Evolutionary conservation across 164 flowering plant species (phyloP), one percentile per base, ranked within the genome.

Genomic region (Kingdonia uniflora): DNA sequence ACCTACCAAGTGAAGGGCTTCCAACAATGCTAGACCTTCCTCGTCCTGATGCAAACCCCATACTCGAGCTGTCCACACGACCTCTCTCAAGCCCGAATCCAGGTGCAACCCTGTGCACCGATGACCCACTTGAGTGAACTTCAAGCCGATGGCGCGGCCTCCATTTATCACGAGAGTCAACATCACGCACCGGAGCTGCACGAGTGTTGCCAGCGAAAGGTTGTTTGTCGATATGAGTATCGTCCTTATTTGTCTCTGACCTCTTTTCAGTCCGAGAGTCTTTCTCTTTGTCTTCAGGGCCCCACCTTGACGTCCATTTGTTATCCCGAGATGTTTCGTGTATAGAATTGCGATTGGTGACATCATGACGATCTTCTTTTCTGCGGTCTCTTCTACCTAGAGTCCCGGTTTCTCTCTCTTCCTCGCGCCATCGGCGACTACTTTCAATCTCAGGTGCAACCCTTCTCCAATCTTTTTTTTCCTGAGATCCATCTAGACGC

Each of bases 281-380:
- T 74, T 79, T 85, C 42, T 92, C 97, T 70, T 77, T 91, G 26
- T 88, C 98, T 49, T 85, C 96, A 55, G 98, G 96, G 57, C 96
- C 98, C 98, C 98, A 92, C 62, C 94, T 84, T 41, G 86, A 78
- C 19, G 96, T 77, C 98, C 98, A 92, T 58, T 92, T 92, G 71
- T 68, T 76, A 55, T 92, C 98, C 19, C 96, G 78, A 8, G 87
- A 73, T 11, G 82, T 24, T 58, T 91, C 97, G 70, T 73, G 81
- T 17, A 64, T 78, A 63, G 87, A 61, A 60, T 42, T 76, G 23
- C 95, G 89, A 53, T 54, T 66, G 52, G 52, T 69, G 41, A 56
- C 78, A 66, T 90, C 97, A 74, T 73, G 69, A 1, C 87, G 82
- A 48, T 82, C 95, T 40, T 66, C 69, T 67, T 88, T 91, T 65